A percentile compares a stretch with the other conserved stretches of the same genome.
These are phyloP conservation scores for Hyaloperonospora brassicae DNA, from an alignment of 352 stramenopile species.

Conservation along the genomic window DNA sequence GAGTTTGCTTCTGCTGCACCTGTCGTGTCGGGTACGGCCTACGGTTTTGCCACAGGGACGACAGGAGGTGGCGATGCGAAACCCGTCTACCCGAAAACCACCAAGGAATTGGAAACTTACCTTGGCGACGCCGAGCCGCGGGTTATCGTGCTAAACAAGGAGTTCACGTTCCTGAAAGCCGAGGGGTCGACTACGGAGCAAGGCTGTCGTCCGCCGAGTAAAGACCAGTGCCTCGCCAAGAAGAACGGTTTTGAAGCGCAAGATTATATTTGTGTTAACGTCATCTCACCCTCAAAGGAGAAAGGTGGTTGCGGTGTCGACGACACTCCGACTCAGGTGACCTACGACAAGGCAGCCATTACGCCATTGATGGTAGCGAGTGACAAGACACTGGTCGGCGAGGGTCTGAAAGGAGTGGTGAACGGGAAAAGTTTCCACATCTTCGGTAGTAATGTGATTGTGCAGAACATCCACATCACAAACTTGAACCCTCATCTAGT, in stretches of 20 bases:
- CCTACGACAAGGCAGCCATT: slow-evolving; percentile 20
- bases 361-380: slow-evolving; percentile 12
- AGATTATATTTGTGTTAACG: slow-evolving; percentile 20
- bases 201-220: slow-evolving; percentile 16
- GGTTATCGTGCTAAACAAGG: slow-evolving; percentile 27
- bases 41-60: no score
- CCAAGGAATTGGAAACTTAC: slow-evolving; percentile 17
- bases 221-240: slow-evolving; percentile 24
- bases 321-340: slow-evolving; percentile 10
- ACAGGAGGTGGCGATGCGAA: slow-evolving; percentile 15
- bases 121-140: slow-evolving; percentile 18
- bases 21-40: no score
- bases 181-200: slow-evolving; percentile 20
- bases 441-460: slow-evolving; percentile 24
- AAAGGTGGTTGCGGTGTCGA: not conserved
- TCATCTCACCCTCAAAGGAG: not conserved
- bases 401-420: slow-evolving; percentile 22
- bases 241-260: slow-evolving; percentile 35
- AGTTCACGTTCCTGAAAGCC: slow-evolving; percentile 22
- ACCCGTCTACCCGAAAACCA: slow-evolving; percentile 18
- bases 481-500: slow-evolving; percentile 19
- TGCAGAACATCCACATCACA: slow-evolving; percentile 34
- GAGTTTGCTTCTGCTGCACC: no score
- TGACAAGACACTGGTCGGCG: slow-evolving; percentile 25
- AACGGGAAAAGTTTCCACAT: slow-evolving; percentile 25